Base-by-base conservation (phyloP, 2,329 filamentous ascomycete species). In the Boeremia lycopersici region DNA sequence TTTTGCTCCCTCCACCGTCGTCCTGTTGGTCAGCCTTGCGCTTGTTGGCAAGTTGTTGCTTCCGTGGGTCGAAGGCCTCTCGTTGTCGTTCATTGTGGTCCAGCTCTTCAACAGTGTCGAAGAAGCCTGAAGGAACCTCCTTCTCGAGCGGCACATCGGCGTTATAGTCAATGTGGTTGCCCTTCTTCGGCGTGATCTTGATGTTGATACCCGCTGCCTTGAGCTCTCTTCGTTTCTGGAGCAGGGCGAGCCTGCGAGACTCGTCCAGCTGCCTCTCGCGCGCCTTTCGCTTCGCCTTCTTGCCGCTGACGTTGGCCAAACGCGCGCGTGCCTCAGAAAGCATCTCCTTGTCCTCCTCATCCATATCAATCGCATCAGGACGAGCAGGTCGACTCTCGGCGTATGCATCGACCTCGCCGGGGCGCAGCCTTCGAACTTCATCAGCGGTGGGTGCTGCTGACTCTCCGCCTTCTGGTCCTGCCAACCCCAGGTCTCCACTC, bases 331-430 rank as follows among this genome's bases (percentile, higher is more conserved):
- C 95, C 79, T 99, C 95, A 73, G 93, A 97, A 70, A 99, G 78
- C 95, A 99, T 99, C 77, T 99, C 95, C 80, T 99, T 98, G 77
- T 99, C 95, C 72, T 99, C 95, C 74, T 99, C 95, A 73, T 99
- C 95, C 68, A 99, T 86, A 76, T 99, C 95, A 73, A 99, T 95
- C 6, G 95, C 97, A 75, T 99, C 95, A 34, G 95, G 95, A 56
- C 93, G 85, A 31, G 95, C 95, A 50, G 95, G 95, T 75, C 97
- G 97, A 65, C 90, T 95, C 77, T 99, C 95, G 9, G 95, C 92
- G 69, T 98, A 93, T n/a, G 93, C 93, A 68, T 99, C 95, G 57
- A 97, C 84, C 78, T 99, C 95, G 64, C 95, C 95, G 6, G 95
- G 93, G 64, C 91, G 87, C 73, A 99, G 77, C 64, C 87, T 87